Evolutionary conservation across 441 rosid species (phyloP).

Genomic region (Melianthus villosus): DNA sequence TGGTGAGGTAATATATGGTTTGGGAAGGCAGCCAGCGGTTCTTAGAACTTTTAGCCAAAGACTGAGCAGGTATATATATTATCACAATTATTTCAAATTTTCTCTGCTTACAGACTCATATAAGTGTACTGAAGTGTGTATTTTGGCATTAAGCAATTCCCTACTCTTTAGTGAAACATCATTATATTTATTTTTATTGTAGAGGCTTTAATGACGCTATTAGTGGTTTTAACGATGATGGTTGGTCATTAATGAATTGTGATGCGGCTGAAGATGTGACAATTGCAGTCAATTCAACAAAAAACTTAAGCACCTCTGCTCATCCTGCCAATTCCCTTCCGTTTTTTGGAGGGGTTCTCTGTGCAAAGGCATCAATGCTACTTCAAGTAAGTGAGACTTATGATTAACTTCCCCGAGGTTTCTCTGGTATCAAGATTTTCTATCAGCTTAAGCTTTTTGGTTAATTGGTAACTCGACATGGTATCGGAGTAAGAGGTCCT

Average conservation of each 20-base stretch:
- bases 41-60: slow-evolving; percentile 86
- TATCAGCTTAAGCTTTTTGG: too few species aligned
- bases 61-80: slow-evolving; percentile 51
- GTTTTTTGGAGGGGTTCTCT: slow-evolving; percentile 74
- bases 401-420: too few species aligned
- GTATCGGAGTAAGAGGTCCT: too few species aligned
- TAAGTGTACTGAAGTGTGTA: too few species aligned
- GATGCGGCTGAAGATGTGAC: slow-evolving; percentile 87
- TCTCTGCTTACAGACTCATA: too few species aligned
- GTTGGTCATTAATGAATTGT: slow-evolving; percentile 70
- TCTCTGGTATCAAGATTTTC: too few species aligned
- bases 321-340: slow-evolving; percentile 46
- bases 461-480: too few species aligned
- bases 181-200: slow-evolving; percentile 12
- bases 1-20: slow-evolving; percentile 75
- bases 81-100: background rate
- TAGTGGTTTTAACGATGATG: slow-evolving; percentile 92
- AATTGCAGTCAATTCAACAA: slow-evolving; percentile 63
- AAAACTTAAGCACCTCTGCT: slow-evolving; percentile 29
- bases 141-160: too few species aligned
- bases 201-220: slow-evolving; percentile 93
- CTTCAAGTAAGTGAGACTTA: slow-evolving; percentile 85
- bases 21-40: slow-evolving; percentile 93
- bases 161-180: too few species aligned
- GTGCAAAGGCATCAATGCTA: slow-evolving; percentile 97